Evolutionary conservation across 345 rosid genomes (phyloP), one percentile per base, ranked within the genome.

Genomic region (Citrus sp.): DNA sequence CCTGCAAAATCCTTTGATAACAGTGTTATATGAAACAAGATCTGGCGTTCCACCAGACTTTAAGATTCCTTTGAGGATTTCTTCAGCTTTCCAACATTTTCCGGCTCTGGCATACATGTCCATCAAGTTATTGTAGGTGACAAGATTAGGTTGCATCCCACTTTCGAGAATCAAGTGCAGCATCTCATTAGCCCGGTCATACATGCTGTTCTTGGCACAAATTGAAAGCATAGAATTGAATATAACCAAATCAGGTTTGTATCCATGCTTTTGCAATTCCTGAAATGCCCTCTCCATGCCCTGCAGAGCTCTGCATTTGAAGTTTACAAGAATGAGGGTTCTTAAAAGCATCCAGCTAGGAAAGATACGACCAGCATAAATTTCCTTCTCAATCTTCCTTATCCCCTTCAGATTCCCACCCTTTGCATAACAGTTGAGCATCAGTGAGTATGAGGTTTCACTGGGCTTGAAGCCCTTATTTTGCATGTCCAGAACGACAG

Each of bases 301-400:
- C 0, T 63, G 55, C 56, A 93, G 81, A 66, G 89, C 72, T 80
- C 97, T 86, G 79, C 98, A 93, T 81, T 86, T 95, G 84, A 85
- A 86, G 85, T 92, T 76, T 73, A 89, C 88, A 62, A 92, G 93
- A 63, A 95, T 76, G 34, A 95, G 91, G 22, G 98, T 86, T 86
- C 98, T 89, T 82, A 95, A 86, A 68, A 95, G 89, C 87, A 95
- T 89, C 98, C 98, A 93, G 90, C 95, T 95, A 12, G 98, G 95
- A 80, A 85, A 95, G 70, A 95, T 91, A 21, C 72, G 79, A 21
- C 98, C 97, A 14, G 82, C 84, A 14, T 81, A 81, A 62, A 95
- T 93, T 79, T 87, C 91, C 24, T 85, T 82, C 86, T 92, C 98
- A 59, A 92, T 83, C 80, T 75, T 87, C 82, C 86, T 91, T 72